phyloP scores from a whole-genome alignment of 164 flowering plant genomes.

The Tinospora cordifolia region DNA sequence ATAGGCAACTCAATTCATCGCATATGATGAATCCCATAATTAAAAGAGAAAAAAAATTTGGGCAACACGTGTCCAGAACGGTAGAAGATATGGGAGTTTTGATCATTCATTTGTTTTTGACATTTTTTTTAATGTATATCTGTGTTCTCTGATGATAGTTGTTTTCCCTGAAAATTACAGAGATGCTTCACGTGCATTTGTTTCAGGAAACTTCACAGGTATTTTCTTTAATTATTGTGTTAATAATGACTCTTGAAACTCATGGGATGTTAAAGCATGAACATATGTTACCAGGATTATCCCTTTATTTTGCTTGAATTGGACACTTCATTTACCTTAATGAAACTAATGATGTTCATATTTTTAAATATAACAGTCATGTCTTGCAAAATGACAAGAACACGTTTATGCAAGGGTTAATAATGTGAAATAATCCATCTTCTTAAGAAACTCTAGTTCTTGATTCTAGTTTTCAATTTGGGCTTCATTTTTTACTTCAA shows the following conservation, averaged over 20 bases:
- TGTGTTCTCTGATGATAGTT: not conserved
- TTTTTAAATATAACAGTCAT: not conserved
- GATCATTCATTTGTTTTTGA: not conserved
- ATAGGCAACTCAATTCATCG: too few relatives aligned
- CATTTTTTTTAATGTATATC: too few relatives aligned
- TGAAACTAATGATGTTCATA: not conserved
- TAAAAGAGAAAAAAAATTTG: too few relatives aligned
- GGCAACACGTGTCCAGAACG: not conserved
- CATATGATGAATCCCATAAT: too few relatives aligned
- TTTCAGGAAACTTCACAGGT: constrained; percentile 94
- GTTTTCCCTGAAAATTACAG: constrained; percentile 25
- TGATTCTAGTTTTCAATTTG: too few relatives aligned
- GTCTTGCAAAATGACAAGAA: too few relatives aligned
- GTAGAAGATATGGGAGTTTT: too few relatives aligned
- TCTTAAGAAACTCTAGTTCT: too few relatives aligned
- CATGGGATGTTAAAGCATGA: not conserved
- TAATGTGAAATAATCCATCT: too few relatives aligned
- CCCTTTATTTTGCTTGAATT: not conserved
- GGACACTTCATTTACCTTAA: not conserved
- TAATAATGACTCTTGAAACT: not conserved
- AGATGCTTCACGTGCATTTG: constrained; percentile 94
- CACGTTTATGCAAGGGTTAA: too few relatives aligned
- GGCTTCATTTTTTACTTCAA: too few relatives aligned
- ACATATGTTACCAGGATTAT: not conserved
- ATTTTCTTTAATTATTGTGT: constrained; percentile 5